Evolutionary conservation across 768 basidiomycete genomes (phyloP).

Genomic region (Kwoniella dendrophila): DNA sequence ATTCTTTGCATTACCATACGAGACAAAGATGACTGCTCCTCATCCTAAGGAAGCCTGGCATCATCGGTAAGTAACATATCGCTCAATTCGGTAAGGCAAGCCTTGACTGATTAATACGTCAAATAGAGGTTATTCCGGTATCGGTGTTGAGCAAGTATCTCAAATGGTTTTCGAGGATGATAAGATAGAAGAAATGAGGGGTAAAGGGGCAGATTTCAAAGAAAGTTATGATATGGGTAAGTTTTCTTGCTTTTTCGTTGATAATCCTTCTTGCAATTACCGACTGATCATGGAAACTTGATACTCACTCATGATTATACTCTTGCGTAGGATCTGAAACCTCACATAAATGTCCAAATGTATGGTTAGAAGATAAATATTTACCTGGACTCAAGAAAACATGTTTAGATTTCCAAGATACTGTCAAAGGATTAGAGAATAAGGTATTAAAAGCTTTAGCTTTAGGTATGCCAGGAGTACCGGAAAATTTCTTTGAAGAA

Average conservation of each 20-base stretch:
- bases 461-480: constrained; percentile 40
- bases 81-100: background rate
- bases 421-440: constrained; percentile 23
- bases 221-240: constrained; percentile 28
- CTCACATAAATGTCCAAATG: constrained; percentile 14
- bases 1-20: constrained; percentile 39
- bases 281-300: too few relatives aligned
- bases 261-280: too few relatives aligned
- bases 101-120: background rate
- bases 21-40: constrained; percentile 41
- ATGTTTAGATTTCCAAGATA: constrained; percentile 24
- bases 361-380: constrained; percentile 30
- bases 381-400: constrained; percentile 18
- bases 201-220: constrained; percentile 16
- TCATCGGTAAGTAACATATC: constrained; percentile 16
- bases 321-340: constrained; percentile 12
- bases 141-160: constrained; percentile 42
- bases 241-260: background rate
- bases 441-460: constrained; percentile 35
- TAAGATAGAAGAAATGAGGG: constrained; percentile 23
- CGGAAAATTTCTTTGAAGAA: constrained; percentile 34
- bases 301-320: background rate
- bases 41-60: constrained; percentile 35
- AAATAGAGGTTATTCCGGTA: constrained; percentile 33
- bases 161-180: constrained; percentile 38